A percentile compares a stretch with the other conserved stretches of the same genome.
Evolutionary conservation across 192 early-diverging fungal species (phyloP).

Genomic region (Rhizoclosmatium globosum): DNA sequence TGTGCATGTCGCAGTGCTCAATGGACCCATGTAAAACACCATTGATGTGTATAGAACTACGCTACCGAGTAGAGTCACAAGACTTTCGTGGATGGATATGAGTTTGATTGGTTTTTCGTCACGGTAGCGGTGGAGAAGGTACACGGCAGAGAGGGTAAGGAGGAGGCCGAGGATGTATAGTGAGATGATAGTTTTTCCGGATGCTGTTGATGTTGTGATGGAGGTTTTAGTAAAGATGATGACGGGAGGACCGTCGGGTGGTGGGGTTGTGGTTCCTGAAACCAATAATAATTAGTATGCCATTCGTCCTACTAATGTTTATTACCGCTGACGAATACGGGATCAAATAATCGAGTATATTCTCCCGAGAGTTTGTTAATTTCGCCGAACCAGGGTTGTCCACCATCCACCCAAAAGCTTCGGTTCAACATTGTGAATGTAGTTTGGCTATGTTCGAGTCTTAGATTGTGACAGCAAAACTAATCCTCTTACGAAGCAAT

Average conservation of each 20-base stretch:
- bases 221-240: no score
- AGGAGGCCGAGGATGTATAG: no score
- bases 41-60: not conserved
- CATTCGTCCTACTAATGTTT: not conserved
- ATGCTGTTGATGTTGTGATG: no score
- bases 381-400: not conserved
- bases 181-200: no score
- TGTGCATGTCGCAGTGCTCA: not conserved
- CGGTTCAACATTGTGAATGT: not conserved
- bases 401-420: not conserved
- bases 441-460: constrained; percentile 25
- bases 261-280: no score
- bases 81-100: not conserved
- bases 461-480: not conserved
- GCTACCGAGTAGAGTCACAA: not conserved
- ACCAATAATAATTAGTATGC: not conserved
- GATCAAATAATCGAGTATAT: not conserved
- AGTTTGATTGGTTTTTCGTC: not conserved
- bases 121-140: no score
- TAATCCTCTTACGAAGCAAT: not conserved
- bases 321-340: no score
- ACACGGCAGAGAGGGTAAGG: no score
- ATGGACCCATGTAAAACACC: not conserved
- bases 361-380: constrained; percentile 1
- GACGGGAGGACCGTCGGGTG: no score